These are phyloP conservation scores for Kokia cookei DNA, from an alignment of 441 rosid genomes.

Conservation along the genomic window DNA sequence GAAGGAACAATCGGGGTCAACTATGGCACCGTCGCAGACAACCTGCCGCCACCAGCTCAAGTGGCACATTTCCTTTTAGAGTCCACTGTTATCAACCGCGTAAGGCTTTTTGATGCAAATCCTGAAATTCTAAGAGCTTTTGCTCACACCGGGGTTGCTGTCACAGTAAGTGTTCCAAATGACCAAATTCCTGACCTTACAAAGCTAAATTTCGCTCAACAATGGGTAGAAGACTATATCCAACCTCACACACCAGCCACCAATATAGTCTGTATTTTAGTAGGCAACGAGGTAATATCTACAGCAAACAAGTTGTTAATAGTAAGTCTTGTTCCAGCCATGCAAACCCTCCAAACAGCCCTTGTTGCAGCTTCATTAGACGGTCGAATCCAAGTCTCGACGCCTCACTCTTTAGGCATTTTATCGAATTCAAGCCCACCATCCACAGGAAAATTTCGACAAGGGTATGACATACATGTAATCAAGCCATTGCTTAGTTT, in stretches of 20 bases:
- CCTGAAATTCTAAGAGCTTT: conserved; percentile 53
- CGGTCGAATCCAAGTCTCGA: conserved; percentile 55
- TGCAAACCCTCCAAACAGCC: conserved; percentile 63
- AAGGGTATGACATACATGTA: conserved; percentile 52
- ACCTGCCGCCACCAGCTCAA: conserved; percentile 65
- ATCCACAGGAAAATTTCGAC: conserved; percentile 53
- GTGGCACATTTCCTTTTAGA: conserved; percentile 61
- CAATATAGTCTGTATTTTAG: conserved; percentile 58
- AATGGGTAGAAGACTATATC: conserved; percentile 53
- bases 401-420: conserved; percentile 69
- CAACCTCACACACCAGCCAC: conserved; percentile 54
- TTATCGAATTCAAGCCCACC: conserved; percentile 62
- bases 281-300: conserved; percentile 77
- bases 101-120: conserved; percentile 60
- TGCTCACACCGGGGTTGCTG: conserved; percentile 47
- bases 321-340: conserved; percentile 51
- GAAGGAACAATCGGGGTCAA: conserved; percentile 55
- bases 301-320: conserved; percentile 36
- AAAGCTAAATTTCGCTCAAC: conserved; percentile 38
- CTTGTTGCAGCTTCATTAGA: conserved; percentile 47
- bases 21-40: conserved; percentile 65
- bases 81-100: conserved; percentile 55
- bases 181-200: conserved; percentile 63
- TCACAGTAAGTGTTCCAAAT: conserved; percentile 58
- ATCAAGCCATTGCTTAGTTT: conserved; percentile 72